Evolutionary conservation across 805 yeast species (phyloP).

Genomic region (Starmerella bombi): DNA sequence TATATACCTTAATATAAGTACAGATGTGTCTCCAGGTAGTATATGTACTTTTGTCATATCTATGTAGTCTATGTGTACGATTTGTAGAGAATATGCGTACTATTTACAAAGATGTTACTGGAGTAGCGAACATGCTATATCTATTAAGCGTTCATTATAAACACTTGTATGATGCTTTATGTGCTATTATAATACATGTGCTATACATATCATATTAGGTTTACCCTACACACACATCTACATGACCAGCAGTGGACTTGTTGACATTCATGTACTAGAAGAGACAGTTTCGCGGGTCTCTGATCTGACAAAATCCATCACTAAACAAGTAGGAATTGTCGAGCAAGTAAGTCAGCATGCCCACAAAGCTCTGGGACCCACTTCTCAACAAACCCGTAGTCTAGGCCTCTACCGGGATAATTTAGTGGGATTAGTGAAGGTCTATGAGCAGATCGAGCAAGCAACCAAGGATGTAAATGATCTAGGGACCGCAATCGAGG

Average conservation of each 20-base stretch:
- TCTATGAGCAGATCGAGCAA: conserved; percentile 22
- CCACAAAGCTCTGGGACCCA: conserved; percentile 54
- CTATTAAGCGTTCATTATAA: too few relatives aligned
- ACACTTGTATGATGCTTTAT: too few relatives aligned
- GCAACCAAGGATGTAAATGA: conserved; percentile 32
- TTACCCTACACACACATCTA: too few relatives aligned
- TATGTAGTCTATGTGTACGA: too few relatives aligned
- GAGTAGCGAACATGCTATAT: too few relatives aligned
- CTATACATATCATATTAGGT: too few relatives aligned
- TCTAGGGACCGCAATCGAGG: conserved; percentile 13
- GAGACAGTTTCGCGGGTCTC: conserved; percentile 54
- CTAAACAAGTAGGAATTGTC: conserved; percentile 42
- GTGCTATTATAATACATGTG: too few relatives aligned
- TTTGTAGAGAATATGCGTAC: too few relatives aligned
- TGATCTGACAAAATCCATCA: conserved; percentile 41
- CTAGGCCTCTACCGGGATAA: conserved; percentile 16
- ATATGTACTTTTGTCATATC: too few relatives aligned
- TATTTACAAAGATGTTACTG: too few relatives aligned
- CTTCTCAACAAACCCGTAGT: conserved; percentile 50
- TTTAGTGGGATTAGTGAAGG: conserved; percentile 21
- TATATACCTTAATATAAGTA: too few relatives aligned
- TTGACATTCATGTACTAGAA: conserved; percentile 64
- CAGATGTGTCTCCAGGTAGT: too few relatives aligned
- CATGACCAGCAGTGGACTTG: conserved; percentile 9
- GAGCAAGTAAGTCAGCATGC: conserved; percentile 43